phyloP scores from a whole-genome alignment of 495 filamentous ascomycete species.

The Podospora pseudoanserina region DNA sequence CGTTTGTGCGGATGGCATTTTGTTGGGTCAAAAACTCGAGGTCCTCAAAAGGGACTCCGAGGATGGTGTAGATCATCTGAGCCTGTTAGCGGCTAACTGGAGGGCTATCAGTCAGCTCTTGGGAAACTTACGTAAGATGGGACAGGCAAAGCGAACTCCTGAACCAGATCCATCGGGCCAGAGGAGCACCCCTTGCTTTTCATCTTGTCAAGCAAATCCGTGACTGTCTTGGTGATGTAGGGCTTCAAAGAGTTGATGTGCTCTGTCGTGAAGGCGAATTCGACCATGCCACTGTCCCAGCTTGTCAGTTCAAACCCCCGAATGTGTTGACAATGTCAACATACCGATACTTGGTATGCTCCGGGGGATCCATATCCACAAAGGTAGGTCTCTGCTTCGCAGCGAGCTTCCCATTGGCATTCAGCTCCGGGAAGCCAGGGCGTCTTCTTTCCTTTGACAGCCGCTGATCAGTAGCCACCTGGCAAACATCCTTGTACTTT shows the following conservation, averaged over 20 bases:
- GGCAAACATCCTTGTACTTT: constrained; percentile 44
- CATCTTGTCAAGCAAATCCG: constrained; percentile 37
- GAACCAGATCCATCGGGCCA: constrained; percentile 40
- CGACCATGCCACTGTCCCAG: constrained; percentile 36
- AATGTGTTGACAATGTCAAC: background rate
- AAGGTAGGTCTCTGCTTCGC: constrained; percentile 45
- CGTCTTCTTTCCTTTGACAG: constrained; percentile 40
- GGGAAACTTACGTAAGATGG: constrained; percentile 37
- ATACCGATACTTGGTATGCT: constrained; percentile 39
- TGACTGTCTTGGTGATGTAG: constrained; percentile 44
- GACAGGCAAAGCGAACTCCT: constrained; percentile 43
- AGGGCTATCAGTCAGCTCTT: too few species aligned
- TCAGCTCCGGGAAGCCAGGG: constrained; percentile 46
- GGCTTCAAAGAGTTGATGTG: constrained; percentile 38
- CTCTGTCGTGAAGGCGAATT: constrained; percentile 37
- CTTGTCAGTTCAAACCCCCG: constrained; percentile 8
- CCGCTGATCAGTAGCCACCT: constrained; percentile 39
- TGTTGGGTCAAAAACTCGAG: constrained; percentile 41
- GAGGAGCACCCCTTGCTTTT: constrained; percentile 26
- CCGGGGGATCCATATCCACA: constrained; percentile 48
- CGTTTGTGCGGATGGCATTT: constrained; percentile 42
- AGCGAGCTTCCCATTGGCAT: constrained; percentile 38
- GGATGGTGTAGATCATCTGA: constrained; percentile 48
- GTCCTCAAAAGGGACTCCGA: constrained; percentile 47
- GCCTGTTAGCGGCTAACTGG: background rate